phyloP scores from a whole-genome alignment of 345 rosid genomes.

The Mallotus nudiflorus region DNA sequence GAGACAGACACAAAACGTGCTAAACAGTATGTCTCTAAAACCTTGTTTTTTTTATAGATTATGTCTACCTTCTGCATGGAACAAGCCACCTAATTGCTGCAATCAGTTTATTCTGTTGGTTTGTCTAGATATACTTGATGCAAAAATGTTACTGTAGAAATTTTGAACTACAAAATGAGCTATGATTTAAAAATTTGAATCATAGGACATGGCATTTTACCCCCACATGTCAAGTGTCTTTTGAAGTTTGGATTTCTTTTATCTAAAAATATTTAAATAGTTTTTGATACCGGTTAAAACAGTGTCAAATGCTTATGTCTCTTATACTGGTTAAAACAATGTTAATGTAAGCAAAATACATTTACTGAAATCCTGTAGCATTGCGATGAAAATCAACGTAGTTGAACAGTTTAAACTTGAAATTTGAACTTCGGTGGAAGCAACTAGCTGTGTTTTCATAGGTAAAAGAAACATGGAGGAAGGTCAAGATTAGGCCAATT shows the following conservation, averaged over 20 bases:
- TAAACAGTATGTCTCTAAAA: slow-evolving; percentile 70
- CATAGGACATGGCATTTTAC: neutral
- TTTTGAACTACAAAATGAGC: neutral
- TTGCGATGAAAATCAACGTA: neutral
- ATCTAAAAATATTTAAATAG: neutral
- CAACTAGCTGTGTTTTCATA: neutral
- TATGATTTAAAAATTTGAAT: neutral
- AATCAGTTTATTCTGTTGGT: neutral
- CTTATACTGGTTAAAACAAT: neutral
- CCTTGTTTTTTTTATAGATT: slow-evolving; percentile 3
- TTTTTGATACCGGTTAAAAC: neutral
- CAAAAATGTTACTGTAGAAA: neutral
- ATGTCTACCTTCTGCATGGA: neutral
- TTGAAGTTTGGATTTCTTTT: neutral
- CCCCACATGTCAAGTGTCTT: neutral
- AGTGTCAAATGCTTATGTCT: too few species aligned
- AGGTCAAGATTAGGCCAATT: neutral
- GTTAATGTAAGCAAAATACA: neutral
- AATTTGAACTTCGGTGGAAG: neutral
- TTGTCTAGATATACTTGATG: neutral
- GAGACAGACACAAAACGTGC: slow-evolving; percentile 39
- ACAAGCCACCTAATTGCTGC: neutral
- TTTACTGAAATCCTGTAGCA: neutral
- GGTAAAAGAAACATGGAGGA: neutral
- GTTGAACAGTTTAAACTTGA: neutral